phyloP scores from a whole-genome alignment of 345 rosid species.

The Lumnitzera littorea region DNA sequence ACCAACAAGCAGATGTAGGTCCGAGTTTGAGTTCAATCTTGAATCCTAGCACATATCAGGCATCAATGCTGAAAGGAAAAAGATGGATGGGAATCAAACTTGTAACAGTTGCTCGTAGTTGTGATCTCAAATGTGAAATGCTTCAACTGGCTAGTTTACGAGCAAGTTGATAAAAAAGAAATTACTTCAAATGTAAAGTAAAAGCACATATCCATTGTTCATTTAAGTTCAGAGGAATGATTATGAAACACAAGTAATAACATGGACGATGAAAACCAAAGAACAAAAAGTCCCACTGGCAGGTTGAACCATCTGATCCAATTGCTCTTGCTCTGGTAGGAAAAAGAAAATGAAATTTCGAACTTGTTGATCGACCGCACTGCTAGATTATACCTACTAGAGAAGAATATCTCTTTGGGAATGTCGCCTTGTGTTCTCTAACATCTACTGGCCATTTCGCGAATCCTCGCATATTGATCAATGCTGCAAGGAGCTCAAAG shows the following conservation, averaged over 20 bases:
- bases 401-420: neutral
- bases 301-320: too few relatives aligned
- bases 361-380: neutral
- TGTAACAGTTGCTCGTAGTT: too few relatives aligned
- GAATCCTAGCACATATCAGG: too few relatives aligned
- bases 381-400: slow-evolving; percentile 1
- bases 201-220: slow-evolving; percentile 1
- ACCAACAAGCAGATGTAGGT: too few relatives aligned
- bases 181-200: too few relatives aligned
- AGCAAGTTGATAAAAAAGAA: too few relatives aligned
- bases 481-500: slow-evolving; percentile 9
- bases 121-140: too few relatives aligned
- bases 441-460: slow-evolving; percentile 2
- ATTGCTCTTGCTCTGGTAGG: neutral
- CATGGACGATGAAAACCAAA: neutral
- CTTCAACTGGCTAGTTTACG: too few relatives aligned
- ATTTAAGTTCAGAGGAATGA: neutral
- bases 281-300: neutral
- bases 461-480: slow-evolving; percentile 1
- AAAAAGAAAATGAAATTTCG: neutral
- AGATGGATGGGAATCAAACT: too few relatives aligned
- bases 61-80: too few relatives aligned
- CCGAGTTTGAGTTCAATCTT: too few relatives aligned
- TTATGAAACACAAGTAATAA: slow-evolving; percentile 9
- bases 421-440: neutral